Evolutionary conservation across 768 basidiomycete species (phyloP).

Genomic region (Phlegmacium glaucopus): DNA sequence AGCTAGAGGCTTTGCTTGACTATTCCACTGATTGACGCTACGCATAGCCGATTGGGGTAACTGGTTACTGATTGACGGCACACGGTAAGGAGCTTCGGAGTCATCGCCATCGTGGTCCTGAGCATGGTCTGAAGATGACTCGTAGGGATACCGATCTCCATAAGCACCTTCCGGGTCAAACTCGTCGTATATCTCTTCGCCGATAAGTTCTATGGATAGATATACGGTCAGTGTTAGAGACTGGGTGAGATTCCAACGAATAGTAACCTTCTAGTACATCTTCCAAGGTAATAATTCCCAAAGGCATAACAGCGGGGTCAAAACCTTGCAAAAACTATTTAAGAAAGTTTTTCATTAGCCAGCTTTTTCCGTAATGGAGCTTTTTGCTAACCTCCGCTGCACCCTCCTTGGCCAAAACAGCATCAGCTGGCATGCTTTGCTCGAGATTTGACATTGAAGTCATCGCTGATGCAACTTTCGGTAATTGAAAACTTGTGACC

Average conservation of each 20-base stretch:
- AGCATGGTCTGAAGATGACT: conserved; percentile 23
- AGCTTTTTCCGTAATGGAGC: background rate
- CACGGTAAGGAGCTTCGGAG: conserved; percentile 5
- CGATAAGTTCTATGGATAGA: conserved; percentile 68
- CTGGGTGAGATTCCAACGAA: background rate
- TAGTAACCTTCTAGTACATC: conserved; percentile 77
- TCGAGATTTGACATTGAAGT: conserved; percentile 52
- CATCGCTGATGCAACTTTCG: conserved; percentile 38
- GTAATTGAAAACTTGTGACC: conserved; percentile 36
- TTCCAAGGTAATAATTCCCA: conserved; percentile 91
- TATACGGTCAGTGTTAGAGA: background rate
- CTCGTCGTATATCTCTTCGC: conserved; percentile 92
- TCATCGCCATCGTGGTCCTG: background rate
- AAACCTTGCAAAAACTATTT: conserved; percentile 73
- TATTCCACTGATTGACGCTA: too few relatives aligned
- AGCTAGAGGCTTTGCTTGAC: too few relatives aligned
- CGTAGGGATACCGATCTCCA: conserved; percentile 36
- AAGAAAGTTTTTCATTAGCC: background rate
- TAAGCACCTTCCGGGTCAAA: conserved; percentile 79
- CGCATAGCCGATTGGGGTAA: too few relatives aligned
- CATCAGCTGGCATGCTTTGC: conserved; percentile 88
- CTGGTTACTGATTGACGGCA: conserved; percentile 17
- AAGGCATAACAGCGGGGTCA: conserved; percentile 78
- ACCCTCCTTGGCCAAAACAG: conserved; percentile 69
- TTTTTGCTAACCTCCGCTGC: conserved; percentile 62